Conservation (phyloP, 108 stramenopile genomes). For the Thalassiosira profunda region DNA sequence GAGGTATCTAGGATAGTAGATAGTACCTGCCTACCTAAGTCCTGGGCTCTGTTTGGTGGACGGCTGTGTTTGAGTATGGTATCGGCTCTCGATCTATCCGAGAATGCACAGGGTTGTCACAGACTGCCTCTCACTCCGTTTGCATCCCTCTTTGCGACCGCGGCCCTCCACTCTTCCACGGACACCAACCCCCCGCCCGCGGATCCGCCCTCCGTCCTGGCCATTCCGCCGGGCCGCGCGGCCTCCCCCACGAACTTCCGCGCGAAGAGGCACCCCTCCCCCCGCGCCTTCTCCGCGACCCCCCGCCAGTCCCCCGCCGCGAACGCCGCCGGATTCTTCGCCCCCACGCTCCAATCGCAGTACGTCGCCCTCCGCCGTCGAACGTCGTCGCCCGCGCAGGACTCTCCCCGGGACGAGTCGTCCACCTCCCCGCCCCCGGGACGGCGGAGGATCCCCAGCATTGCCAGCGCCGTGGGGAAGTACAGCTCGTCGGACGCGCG, state of each 20-base stretch:
- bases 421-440: constrained; percentile 18
- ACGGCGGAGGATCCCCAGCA: constrained; percentile 58
- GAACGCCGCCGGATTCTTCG: constrained; percentile 85
- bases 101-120: no score
- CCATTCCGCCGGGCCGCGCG: background rate
- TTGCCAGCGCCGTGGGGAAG: constrained; percentile 77
- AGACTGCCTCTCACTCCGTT: no score
- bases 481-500: constrained; percentile 92
- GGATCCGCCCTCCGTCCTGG: background rate
- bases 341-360: constrained; percentile 83
- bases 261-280: constrained; percentile 82
- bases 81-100: no score
- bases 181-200: constrained; percentile 18
- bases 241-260: constrained; percentile 69
- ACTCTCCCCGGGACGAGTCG: constrained; percentile 7
- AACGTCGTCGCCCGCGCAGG: constrained; percentile 43
- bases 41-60: no score
- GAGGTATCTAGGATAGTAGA: no score
- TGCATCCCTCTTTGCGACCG: constrained; percentile 10
- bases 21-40: no score
- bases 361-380: constrained; percentile 67
- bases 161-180: constrained; percentile 29
- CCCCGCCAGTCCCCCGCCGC: constrained; percentile 55
- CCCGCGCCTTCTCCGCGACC: constrained; percentile 63
- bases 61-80: no score